A percentile compares a stretch with the other conserved stretches of the same genome.
These are phyloP conservation scores for Amborella trichopoda DNA, from an alignment of 164 flowering plant species.

Conservation along the genomic window DNA sequence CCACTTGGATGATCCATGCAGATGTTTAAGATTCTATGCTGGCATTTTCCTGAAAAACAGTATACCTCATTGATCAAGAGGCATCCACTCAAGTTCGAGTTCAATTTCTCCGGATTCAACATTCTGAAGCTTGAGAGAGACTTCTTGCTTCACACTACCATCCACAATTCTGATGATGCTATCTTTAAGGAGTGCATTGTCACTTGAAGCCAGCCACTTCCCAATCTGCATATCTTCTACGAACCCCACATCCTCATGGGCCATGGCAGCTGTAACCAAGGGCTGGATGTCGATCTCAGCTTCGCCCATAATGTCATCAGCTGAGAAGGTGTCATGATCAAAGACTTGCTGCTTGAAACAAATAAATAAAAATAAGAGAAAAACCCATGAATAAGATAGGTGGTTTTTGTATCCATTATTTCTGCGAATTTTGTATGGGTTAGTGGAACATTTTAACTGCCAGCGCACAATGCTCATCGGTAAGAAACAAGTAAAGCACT, in stretches of 20 bases:
- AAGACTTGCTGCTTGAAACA: slow-evolving; percentile 31
- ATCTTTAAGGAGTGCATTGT: slow-evolving; percentile 73
- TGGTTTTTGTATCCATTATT: too few relatives aligned
- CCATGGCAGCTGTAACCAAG: slow-evolving; percentile 74
- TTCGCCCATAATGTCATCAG: slow-evolving; percentile 98
- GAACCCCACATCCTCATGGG: slow-evolving; percentile 72
- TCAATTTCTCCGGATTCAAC: slow-evolving; percentile 85
- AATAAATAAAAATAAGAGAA: background rate
- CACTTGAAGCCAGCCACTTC: slow-evolving; percentile 85
- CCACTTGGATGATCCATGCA: too few relatives aligned
- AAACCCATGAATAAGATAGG: background rate
- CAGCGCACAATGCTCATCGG: too few relatives aligned
- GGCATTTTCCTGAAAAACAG: too few relatives aligned
- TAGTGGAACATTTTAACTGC: too few relatives aligned
- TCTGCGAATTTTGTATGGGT: too few relatives aligned
- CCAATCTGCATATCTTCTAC: slow-evolving; percentile 93
- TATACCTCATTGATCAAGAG: slow-evolving; percentile 79
- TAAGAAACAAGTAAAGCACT: too few relatives aligned
- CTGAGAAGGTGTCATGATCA: slow-evolving; percentile 85
- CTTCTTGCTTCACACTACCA: slow-evolving; percentile 72
- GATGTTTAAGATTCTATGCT: too few relatives aligned
- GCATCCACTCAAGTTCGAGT: slow-evolving; percentile 77
- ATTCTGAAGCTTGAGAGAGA: slow-evolving; percentile 77
- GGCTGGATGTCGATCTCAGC: slow-evolving; percentile 93
- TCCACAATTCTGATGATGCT: slow-evolving; percentile 75